A percentile compares a stretch with the other conserved stretches of the same genome.
Conservation (phyloP, 139 green algal species). For the Auxenochlorella pyrenoidosa region DNA sequence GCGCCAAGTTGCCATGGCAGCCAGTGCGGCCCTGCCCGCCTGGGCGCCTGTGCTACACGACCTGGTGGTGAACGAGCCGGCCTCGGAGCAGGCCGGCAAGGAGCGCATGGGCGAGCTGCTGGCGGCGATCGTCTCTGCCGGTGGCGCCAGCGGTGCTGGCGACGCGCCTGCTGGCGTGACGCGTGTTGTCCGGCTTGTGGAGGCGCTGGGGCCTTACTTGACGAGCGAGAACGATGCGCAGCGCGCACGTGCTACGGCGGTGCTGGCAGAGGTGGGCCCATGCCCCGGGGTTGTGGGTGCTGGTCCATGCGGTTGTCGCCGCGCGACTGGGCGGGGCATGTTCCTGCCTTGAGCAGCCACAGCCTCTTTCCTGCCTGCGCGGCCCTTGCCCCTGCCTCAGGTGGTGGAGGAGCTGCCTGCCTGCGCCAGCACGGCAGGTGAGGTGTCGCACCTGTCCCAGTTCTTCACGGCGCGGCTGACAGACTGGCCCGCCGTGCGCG, state of each 20-base stretch:
- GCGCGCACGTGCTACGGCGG: conserved; percentile 7
- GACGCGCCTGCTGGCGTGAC: background rate
- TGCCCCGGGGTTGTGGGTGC: no score
- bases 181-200: conserved; percentile 23
- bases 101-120: background rate
- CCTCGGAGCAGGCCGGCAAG: background rate
- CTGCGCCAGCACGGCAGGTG: background rate
- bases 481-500: conserved; percentile 46
- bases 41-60: conserved; percentile 2
- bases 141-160: background rate
- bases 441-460: conserved; percentile 35
- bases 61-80: background rate
- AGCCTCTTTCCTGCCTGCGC: background rate
- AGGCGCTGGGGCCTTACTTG: conserved; percentile 35
- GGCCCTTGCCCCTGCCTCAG: conserved; percentile 10
- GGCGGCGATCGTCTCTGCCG: background rate
- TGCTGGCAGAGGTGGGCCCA: conserved; percentile 44
- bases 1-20: no score
- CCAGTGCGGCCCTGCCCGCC: background rate
- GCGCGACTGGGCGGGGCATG: background rate
- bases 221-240: conserved; percentile 29
- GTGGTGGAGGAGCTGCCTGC: conserved; percentile 29
- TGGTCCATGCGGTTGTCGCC: no score
- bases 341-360: background rate
- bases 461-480: conserved; percentile 48